phyloP scores from a whole-genome alignment of 2,329 filamentous ascomycete species.

The Knufia fluminis region DNA sequence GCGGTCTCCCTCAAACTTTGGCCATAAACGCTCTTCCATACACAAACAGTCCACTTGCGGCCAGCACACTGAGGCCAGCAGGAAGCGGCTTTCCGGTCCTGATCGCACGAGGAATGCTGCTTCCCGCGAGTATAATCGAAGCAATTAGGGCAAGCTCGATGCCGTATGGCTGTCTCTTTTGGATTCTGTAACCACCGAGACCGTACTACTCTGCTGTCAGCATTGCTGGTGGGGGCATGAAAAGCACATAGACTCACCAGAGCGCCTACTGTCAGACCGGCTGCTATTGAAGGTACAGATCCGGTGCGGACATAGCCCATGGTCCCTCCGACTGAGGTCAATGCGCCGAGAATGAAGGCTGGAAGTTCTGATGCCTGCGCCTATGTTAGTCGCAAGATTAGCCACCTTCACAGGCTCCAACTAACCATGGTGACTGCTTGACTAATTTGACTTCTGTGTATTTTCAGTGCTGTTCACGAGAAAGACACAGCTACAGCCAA shows the following conservation, averaged over 20 bases:
- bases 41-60: constrained; percentile 65
- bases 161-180: constrained; percentile 66
- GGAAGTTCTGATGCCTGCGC: constrained; percentile 49
- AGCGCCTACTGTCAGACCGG: constrained; percentile 71
- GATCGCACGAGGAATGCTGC: constrained; percentile 77
- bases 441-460: background rate
- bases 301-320: constrained; percentile 78
- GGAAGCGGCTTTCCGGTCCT: constrained; percentile 75
- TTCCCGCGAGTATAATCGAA: constrained; percentile 72
- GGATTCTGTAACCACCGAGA: constrained; percentile 71
- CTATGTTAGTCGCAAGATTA: constrained; percentile 32
- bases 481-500: background rate
- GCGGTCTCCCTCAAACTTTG: constrained; percentile 18
- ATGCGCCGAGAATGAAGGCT: constrained; percentile 66
- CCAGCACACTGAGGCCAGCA: constrained; percentile 65
- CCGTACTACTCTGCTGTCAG: constrained; percentile 47
- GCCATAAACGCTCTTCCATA: constrained; percentile 61
- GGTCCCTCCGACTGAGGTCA: constrained; percentile 80
- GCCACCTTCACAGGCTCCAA: too few relatives aligned
- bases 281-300: constrained; percentile 76
- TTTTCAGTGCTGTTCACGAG: background rate
- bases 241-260: constrained; percentile 36
- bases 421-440: background rate
- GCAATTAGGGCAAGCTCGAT: constrained; percentile 83
- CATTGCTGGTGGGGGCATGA: background rate